phyloP scores from a whole-genome alignment of 208 protist species.

The Vickermania spadyakhi region DNA sequence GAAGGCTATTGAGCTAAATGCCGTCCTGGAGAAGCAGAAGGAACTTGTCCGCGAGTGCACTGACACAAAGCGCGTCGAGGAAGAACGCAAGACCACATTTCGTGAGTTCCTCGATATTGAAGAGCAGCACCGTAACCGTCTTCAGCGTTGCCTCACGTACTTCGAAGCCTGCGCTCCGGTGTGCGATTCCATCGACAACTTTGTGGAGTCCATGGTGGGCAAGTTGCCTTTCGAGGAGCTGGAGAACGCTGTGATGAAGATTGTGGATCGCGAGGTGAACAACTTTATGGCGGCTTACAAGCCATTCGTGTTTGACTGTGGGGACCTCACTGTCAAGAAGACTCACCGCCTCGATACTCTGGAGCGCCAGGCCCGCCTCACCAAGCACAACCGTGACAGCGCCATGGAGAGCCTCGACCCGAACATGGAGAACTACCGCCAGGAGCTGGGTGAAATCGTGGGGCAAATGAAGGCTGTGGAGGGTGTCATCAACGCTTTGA shows the following conservation, averaged over 20 bases:
- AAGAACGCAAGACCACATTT: conserved; percentile 47
- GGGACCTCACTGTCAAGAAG: conserved; percentile 80
- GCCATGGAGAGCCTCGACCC: conserved; percentile 84
- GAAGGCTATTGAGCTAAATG: conserved; percentile 45
- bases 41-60: conserved; percentile 29
- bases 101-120: conserved; percentile 69
- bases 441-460: conserved; percentile 52
- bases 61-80: conserved; percentile 35
- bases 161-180: conserved; percentile 35
- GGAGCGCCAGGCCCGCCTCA: conserved; percentile 70
- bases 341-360: conserved; percentile 78
- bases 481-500: conserved; percentile 71
- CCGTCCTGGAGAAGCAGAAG: conserved; percentile 53
- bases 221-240: conserved; percentile 34
- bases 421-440: conserved; percentile 58
- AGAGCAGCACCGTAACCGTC: conserved; percentile 46
- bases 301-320: conserved; percentile 52
- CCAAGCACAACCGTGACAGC: conserved; percentile 68
- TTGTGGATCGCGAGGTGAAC: conserved; percentile 39
- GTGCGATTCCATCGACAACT: conserved; percentile 36
- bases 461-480: conserved; percentile 65
- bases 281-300: conserved; percentile 56
- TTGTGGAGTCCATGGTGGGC: conserved; percentile 42
- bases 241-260: conserved; percentile 22
- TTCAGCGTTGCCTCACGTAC: conserved; percentile 58